A percentile compares a stretch with the other conserved stretches of the same genome.
Evolutionary conservation across 345 rosid genomes (phyloP).

Genomic region (Rhodomyrtus tomentosa): DNA sequence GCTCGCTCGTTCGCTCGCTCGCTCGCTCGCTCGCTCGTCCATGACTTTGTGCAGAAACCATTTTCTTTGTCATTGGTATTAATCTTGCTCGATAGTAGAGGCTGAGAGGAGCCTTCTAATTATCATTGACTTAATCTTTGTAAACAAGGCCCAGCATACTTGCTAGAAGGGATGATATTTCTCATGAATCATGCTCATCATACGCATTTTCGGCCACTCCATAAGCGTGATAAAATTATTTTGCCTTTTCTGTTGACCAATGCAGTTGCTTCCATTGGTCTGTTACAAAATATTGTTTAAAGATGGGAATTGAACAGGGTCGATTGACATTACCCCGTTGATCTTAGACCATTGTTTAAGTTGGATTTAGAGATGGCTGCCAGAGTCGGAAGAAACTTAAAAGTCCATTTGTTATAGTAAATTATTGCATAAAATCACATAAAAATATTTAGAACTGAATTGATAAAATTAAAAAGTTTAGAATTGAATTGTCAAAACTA

Average conservation of each 20-base stretch:
- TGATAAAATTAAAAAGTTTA: too few species aligned
- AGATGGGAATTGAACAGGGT: background rate
- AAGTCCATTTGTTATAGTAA: background rate
- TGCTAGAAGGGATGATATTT: background rate
- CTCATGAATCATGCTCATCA: background rate
- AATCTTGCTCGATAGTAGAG: background rate
- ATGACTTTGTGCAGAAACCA: too few species aligned
- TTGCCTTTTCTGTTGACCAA: background rate
- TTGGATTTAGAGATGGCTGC: background rate
- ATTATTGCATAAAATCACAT: background rate
- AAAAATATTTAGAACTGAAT: too few species aligned
- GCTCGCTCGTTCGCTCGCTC: too few species aligned
- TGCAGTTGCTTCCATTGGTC: background rate
- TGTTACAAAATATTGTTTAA: background rate
- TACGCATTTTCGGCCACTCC: background rate
- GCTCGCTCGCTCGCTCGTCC: too few species aligned
- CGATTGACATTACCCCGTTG: background rate
- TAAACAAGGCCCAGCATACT: background rate
- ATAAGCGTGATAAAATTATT: background rate
- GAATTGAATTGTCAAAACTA: too few species aligned
- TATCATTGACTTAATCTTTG: background rate
- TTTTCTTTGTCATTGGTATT: background rate
- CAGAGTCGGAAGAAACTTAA: background rate
- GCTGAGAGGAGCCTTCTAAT: background rate
- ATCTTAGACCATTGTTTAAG: background rate